Evolutionary conservation across 108 stramenopile species (phyloP).

Genomic region (Chaetoceros muelleri): DNA sequence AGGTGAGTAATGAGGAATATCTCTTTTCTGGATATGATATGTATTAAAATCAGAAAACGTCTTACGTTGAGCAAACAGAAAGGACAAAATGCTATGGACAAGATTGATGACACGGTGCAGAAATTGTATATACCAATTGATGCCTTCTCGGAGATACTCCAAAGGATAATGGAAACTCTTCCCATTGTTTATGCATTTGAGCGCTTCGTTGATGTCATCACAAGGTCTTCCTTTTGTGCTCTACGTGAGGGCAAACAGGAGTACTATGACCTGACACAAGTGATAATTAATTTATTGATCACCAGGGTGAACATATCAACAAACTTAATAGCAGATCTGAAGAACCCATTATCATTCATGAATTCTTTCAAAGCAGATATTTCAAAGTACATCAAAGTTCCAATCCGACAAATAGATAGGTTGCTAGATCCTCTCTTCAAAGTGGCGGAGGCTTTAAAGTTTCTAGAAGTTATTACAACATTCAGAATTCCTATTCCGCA

Average conservation of each 20-base stretch:
- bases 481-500: background rate
- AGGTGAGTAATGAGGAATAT: background rate
- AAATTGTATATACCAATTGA: background rate
- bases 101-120: background rate
- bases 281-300: background rate
- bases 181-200: background rate
- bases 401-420: background rate
- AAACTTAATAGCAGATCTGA: background rate
- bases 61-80: too few species aligned
- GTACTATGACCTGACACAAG: background rate
- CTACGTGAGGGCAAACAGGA: background rate
- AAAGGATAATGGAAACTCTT: background rate
- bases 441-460: background rate
- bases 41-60: too few species aligned
- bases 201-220: background rate
- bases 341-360: background rate
- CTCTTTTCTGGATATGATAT: too few species aligned
- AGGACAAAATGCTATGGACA: background rate
- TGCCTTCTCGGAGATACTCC: background rate
- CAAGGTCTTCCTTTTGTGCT: background rate
- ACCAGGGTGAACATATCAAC: background rate
- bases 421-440: background rate
- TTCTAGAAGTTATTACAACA: background rate
- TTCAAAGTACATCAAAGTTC: background rate
- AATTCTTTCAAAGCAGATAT: background rate